Percentiles rank a stretch among this genome's conserved stretches.
These are phyloP conservation scores for Auricularia auricula-judae DNA, from an alignment of 768 basidiomycete species.

Conservation along the genomic window DNA sequence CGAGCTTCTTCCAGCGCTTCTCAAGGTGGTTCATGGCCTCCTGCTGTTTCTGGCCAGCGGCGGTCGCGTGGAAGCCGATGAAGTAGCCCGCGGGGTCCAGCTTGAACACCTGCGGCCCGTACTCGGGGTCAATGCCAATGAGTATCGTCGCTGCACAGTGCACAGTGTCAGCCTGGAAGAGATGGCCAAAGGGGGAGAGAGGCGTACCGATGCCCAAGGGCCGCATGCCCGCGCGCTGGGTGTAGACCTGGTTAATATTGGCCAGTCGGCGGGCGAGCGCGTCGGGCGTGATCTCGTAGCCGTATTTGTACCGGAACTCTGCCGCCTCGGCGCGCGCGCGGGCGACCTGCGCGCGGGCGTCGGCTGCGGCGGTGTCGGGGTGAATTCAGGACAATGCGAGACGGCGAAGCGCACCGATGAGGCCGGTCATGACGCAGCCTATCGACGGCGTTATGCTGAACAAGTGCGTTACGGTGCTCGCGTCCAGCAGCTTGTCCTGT, in stretches of 20 bases:
- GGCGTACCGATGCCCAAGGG: slow-evolving; percentile 85
- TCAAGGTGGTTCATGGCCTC: slow-evolving; percentile 98
- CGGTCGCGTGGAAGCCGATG: slow-evolving; percentile 94
- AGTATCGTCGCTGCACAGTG: slow-evolving; percentile 74
- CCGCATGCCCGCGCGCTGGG: slow-evolving; percentile 93
- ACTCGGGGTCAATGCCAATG: slow-evolving; percentile 83
- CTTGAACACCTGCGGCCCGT: slow-evolving; percentile 95
- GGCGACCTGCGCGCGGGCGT: slow-evolving; percentile 80
- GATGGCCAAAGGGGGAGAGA: neutral
- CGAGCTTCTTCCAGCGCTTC: slow-evolving; percentile 97
- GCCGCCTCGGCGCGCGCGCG: slow-evolving; percentile 85
- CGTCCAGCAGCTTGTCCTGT: slow-evolving; percentile 95
- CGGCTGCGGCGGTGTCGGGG: slow-evolving; percentile 40
- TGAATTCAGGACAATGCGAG: neutral
- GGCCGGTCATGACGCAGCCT: slow-evolving; percentile 97
- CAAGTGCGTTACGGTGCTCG: slow-evolving; percentile 86
- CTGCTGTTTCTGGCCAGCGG: slow-evolving; percentile 79
- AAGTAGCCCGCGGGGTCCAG: slow-evolving; percentile 98
- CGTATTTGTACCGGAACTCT: slow-evolving; percentile 90
- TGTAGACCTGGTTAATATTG: slow-evolving; percentile 98
- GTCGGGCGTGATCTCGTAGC: slow-evolving; percentile 96
- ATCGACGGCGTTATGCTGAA: slow-evolving; percentile 95
- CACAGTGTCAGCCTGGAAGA: slow-evolving; percentile 1
- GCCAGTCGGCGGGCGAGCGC: slow-evolving; percentile 89
- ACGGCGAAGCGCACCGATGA: slow-evolving; percentile 53